Percentiles rank a stretch among this genome's conserved stretches.
These are phyloP conservation scores for Diaporthe helianthi DNA, from an alignment of 2,329 filamentous ascomycete species.

Conservation along the genomic window DNA sequence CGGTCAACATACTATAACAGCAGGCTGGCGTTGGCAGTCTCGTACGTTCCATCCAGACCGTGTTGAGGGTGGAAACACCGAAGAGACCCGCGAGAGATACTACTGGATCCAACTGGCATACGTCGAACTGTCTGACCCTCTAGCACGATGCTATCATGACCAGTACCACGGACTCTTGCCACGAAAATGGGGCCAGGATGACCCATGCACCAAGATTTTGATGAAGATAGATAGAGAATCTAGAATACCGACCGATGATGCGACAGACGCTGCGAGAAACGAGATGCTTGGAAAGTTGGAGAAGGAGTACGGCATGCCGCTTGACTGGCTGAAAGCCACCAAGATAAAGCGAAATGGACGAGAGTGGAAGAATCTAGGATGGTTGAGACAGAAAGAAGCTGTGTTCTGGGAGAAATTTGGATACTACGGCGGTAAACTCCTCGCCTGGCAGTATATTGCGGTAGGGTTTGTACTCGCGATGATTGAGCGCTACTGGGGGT, in stretches of 20 bases:
- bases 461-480: not conserved
- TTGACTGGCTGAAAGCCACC: not conserved
- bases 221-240: not conserved
- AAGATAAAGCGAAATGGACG: not conserved
- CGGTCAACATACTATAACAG: not conserved
- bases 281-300: not conserved
- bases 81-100: not conserved
- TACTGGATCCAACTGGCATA: not conserved
- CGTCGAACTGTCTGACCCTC: not conserved
- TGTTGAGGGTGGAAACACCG: not conserved
- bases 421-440: not conserved
- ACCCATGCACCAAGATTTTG: not conserved
- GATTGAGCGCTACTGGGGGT: not conserved
- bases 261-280: not conserved
- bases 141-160: slow-evolving; percentile 1
- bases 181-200: not conserved
- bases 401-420: not conserved
- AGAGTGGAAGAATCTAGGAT: not conserved
- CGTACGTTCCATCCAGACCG: not conserved
- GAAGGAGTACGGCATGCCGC: not conserved
- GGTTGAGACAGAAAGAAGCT: not conserved
- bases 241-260: not conserved
- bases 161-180: not conserved
- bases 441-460: not conserved
- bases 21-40: not conserved